Conservation (phyloP, 2,329 filamentous ascomycete genomes). For the Fusarium torulosum region DNA sequence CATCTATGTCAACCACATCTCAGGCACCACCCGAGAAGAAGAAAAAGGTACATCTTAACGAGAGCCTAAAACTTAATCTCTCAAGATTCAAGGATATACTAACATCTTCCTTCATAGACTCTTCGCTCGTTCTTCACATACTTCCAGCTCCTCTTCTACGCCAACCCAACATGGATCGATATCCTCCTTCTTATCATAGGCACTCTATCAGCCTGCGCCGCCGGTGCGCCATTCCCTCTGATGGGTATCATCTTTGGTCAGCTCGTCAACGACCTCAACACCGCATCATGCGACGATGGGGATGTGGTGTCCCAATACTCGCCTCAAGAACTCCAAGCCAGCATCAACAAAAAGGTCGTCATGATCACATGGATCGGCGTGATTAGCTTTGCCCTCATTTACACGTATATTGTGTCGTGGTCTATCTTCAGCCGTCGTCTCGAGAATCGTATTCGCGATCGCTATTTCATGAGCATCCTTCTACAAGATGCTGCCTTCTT, state of each 20-base stretch:
- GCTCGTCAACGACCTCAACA: conserved; percentile 71
- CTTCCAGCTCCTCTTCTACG: conserved; percentile 61
- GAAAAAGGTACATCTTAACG: conserved; percentile 22
- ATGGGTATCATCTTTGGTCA: conserved; percentile 74
- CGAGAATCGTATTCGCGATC: conserved; percentile 71
- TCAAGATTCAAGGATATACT: conserved; percentile 1
- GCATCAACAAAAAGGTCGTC: conserved; percentile 70
- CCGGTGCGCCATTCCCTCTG: conserved; percentile 73
- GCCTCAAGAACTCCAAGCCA: conserved; percentile 53
- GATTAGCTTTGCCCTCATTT: conserved; percentile 73
- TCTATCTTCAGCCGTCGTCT: conserved; percentile 73
- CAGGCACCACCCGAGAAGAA: conserved; percentile 6
- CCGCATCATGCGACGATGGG: conserved; percentile 62
- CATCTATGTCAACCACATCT: conserved; percentile 24
- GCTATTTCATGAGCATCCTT: conserved; percentile 69
- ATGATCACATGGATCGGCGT: conserved; percentile 73
- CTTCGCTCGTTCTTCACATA: conserved; percentile 53
- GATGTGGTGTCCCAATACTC: conserved; percentile 39
- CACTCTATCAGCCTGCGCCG: conserved; percentile 62
- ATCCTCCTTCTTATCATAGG: conserved; percentile 58
- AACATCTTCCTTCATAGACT: conserved; percentile 24
- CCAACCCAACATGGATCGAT: conserved; percentile 59
- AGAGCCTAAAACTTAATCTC: not conserved
- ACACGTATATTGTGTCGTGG: conserved; percentile 74
- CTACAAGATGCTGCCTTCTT: conserved; percentile 74